These are phyloP conservation scores for Pholiota microspora DNA, from an alignment of 768 basidiomycete species.

Conservation along the genomic window DNA sequence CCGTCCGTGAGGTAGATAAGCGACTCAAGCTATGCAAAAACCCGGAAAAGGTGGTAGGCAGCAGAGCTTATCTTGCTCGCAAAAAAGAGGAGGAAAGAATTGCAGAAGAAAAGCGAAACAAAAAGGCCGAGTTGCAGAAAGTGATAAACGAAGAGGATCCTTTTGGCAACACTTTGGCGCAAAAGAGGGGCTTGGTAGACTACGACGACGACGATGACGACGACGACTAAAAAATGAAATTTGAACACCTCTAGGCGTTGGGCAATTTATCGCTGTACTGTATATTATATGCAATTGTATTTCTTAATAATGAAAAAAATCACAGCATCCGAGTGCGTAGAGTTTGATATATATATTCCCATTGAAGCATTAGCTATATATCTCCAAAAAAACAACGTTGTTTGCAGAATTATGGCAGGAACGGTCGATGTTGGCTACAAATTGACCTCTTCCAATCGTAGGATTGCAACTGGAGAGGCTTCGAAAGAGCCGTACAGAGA, in stretches of 20 bases:
- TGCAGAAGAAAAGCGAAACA: conserved; percentile 65
- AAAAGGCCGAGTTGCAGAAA: conserved; percentile 52
- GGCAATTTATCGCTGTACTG: not conserved
- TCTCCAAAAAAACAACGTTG: conserved; percentile 15
- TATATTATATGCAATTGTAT: not conserved
- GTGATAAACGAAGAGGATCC: conserved; percentile 50
- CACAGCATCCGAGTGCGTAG: too few species aligned
- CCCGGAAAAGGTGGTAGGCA: conserved; percentile 94
- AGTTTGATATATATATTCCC: conserved; percentile 24
- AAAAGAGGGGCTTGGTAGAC: conserved; percentile 43
- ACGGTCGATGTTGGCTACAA: conserved; percentile 30
- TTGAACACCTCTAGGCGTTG: not conserved
- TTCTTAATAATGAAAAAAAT: too few species aligned
- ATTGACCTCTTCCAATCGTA: conserved; percentile 34
- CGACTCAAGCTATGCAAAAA: conserved; percentile 89
- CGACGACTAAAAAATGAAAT: conserved; percentile 9
- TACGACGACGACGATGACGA: conserved; percentile 49
- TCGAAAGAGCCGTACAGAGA: conserved; percentile 36
- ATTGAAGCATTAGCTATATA: conserved; percentile 9
- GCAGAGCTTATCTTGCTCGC: conserved; percentile 71
- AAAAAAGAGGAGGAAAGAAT: conserved; percentile 70
- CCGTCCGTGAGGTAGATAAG: conserved; percentile 87
- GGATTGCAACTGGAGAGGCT: conserved; percentile 34
- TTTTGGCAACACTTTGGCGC: conserved; percentile 58
- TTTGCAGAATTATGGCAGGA: conserved; percentile 17